These are phyloP conservation scores for Cladophialophora psammophila DNA, from an alignment of 2,329 filamentous ascomycete genomes.

Conservation along the genomic window DNA sequence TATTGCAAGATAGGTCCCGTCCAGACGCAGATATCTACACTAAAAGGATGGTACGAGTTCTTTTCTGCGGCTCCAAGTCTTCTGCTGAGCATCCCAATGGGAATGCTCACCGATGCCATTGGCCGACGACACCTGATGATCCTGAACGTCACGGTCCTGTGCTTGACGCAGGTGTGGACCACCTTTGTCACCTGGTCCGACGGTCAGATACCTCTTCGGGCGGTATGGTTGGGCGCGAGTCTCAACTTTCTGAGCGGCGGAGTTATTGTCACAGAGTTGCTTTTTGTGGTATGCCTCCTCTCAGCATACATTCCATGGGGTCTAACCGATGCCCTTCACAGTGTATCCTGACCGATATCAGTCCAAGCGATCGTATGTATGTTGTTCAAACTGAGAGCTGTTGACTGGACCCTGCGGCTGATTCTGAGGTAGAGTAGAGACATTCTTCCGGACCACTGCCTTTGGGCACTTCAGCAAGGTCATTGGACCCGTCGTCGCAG, in stretches of 20 bases:
- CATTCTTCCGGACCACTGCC: constrained; percentile 52
- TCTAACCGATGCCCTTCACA: not conserved
- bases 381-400: constrained; percentile 44
- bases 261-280: constrained; percentile 55
- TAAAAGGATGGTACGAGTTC: constrained; percentile 60
- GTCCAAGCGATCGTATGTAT: constrained; percentile 50
- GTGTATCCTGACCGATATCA: constrained; percentile 61
- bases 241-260: constrained; percentile 58
- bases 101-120: constrained; percentile 57
- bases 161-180: constrained; percentile 35
- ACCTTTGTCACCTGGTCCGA: constrained; percentile 48
- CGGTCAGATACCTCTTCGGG: constrained; percentile 53
- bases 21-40: constrained; percentile 58
- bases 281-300: constrained; percentile 47
- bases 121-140: constrained; percentile 57
- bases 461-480: constrained; percentile 49
- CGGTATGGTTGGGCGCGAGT: constrained; percentile 57
- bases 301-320: not conserved
- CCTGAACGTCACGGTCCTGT: constrained; percentile 46
- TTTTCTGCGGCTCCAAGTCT: constrained; percentile 55
- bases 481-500: constrained; percentile 50
- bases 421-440: constrained; percentile 48
- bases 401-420: constrained; percentile 29
- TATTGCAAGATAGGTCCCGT: constrained; percentile 59
- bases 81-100: constrained; percentile 58